Base-by-base conservation (phyloP, 345 rosid species). In the Stellera chamaejasme region DNA sequence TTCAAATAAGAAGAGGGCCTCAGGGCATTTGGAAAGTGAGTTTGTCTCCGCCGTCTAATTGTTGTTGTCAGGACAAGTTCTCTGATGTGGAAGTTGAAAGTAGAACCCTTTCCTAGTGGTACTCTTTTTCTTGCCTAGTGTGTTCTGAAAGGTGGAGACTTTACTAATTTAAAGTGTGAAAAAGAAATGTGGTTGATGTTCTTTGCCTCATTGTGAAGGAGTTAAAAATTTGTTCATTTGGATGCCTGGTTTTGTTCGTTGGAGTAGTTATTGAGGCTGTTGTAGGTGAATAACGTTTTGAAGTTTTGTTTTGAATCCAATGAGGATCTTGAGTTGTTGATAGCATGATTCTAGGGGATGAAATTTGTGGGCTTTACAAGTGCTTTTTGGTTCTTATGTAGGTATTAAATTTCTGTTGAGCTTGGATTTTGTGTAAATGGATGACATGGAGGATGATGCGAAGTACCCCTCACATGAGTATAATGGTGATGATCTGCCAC, bases 391-490 rank as follows among this genome's bases (percentile, higher is more conserved):
- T 43, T 43, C 2, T 13, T 11, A 15, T 48, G 66, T 59, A 52
- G 27, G 10, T 9, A 55, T 36, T 63, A 50, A 53, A 19, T 51
- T 43, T 2, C 61, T 45, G 48, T 63, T 54, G 50, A 56, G 50
- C 27, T 47, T 60, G 52, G 48, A 45, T 62, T 56, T 52, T 44
- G 52, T 11, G 71, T 19, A 56, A 79, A 93, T 93, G 99, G 97
- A 78, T 64, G 86, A 82, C 48, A 73, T 69, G 25, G 91, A 84
- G 69, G 94, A 84, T 54, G 85, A 87, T 69, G 82, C 77, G 1
- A 76, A 90, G 67, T 88, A 80, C 65, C 80, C 87, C 1, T 74
- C 75, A 53, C 23, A 88, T 51, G 60, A 67, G 0, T 82, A 77
- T 8, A 8, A 32, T 68, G 79, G 72, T 43, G 59, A 63, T 19